Evolutionary conservation across 169 alveolate species (phyloP).

Genomic region (Cryptosporidium bovis): DNA sequence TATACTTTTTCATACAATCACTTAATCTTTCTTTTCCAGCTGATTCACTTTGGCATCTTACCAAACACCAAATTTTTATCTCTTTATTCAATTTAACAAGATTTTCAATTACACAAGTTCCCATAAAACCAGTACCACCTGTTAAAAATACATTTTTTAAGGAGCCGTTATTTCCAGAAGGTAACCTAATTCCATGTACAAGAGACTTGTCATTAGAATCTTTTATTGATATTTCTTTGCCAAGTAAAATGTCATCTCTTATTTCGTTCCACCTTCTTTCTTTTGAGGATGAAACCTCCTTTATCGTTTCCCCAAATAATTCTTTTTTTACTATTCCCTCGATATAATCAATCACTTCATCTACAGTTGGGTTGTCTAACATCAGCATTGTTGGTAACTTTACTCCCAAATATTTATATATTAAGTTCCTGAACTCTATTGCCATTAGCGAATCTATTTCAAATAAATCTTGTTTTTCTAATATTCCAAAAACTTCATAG

Average conservation of each 20-base stretch:
- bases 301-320: conserved; percentile 27
- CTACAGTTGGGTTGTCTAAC: conserved; percentile 77
- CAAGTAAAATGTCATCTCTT: conserved; percentile 12
- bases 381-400: conserved; percentile 78
- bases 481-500: conserved; percentile 53
- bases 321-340: conserved; percentile 14
- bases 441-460: conserved; percentile 80
- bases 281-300: conserved; percentile 16
- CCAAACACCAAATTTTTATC: conserved; percentile 59
- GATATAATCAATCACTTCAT: conserved; percentile 40
- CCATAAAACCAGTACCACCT: conserved; percentile 75
- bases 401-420: conserved; percentile 68
- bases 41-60: conserved; percentile 22
- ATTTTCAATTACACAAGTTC: conserved; percentile 65
- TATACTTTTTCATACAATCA: conserved; percentile 11
- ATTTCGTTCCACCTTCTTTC: conserved; percentile 69
- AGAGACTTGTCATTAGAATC: neutral
- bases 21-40: conserved; percentile 29
- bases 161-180: conserved; percentile 41
- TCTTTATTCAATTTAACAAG: conserved; percentile 7
- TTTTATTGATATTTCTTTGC: neutral
- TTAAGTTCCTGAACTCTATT: conserved; percentile 77
- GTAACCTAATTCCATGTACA: conserved; percentile 32
- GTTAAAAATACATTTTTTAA: conserved; percentile 52
- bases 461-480: conserved; percentile 26